phyloP scores from a whole-genome alignment of 2,329 filamentous ascomycete species.

The Uncinocarpus reesii region DNA sequence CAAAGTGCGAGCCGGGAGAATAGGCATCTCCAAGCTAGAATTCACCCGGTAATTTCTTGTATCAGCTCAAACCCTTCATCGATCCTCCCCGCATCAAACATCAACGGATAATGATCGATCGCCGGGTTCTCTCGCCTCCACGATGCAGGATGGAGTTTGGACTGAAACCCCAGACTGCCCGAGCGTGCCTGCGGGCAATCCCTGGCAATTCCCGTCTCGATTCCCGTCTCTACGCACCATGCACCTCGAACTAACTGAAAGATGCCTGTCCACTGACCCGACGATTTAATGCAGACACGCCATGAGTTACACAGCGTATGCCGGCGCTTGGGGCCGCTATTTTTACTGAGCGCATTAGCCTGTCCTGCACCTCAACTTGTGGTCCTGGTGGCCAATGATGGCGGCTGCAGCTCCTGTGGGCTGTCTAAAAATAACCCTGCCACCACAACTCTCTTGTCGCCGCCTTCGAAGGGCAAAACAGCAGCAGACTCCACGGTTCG shows the following conservation, averaged over 20 bases:
- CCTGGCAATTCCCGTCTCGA: background rate
- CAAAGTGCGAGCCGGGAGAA: no score
- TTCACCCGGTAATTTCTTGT: no score
- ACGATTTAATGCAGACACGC: background rate
- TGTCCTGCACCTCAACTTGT: background rate
- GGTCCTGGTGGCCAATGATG: background rate
- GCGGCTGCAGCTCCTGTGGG: background rate
- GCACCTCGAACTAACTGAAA: background rate
- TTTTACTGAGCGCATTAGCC: constrained; percentile 7
- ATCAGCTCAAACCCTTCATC: no score
- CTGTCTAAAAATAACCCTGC: constrained; percentile 1
- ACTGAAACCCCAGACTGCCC: background rate
- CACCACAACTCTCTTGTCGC: no score
- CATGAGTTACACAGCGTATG: constrained; percentile 3
- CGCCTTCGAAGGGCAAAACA: no score
- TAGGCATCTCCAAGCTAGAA: no score
- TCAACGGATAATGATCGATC: background rate
- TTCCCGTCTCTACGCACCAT: background rate
- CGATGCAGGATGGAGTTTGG: background rate
- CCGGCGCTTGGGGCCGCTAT: constrained; percentile 9
- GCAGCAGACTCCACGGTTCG: no score
- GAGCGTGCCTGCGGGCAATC: background rate
- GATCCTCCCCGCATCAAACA: background rate
- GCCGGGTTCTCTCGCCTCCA: background rate
- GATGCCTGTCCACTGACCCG: background rate